phyloP scores from a whole-genome alignment of 345 rosid genomes.

The Turritis glabra region DNA sequence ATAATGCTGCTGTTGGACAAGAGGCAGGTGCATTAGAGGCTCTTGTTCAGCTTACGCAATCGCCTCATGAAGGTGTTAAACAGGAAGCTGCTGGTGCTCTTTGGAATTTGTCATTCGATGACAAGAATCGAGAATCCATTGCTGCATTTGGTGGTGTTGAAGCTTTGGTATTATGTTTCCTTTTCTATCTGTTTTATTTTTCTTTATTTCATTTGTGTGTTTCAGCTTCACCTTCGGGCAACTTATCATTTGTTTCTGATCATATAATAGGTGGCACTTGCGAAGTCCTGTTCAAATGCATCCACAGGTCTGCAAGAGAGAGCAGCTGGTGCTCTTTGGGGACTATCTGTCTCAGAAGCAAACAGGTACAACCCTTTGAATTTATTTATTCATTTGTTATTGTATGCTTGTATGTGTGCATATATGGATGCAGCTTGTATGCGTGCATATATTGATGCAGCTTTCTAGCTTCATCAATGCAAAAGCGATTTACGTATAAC shows the following conservation, averaged over 20 bases:
- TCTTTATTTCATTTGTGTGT: background rate
- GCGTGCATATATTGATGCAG: background rate
- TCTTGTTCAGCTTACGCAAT: constrained; percentile 75
- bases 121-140: constrained; percentile 76
- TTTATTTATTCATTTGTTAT: background rate
- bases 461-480: background rate
- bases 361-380: constrained; percentile 54
- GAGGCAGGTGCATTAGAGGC: constrained; percentile 86
- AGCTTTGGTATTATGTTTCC: constrained; percentile 59
- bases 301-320: constrained; percentile 90
- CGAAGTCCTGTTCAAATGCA: constrained; percentile 69
- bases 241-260: constrained; percentile 18
- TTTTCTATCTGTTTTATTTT: background rate
- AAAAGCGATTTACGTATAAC: background rate
- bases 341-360: constrained; percentile 83
- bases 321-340: constrained; percentile 98
- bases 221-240: constrained; percentile 13
- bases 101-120: constrained; percentile 76
- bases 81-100: constrained; percentile 90
- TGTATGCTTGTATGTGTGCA: background rate
- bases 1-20: constrained; percentile 84
- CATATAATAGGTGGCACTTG: constrained; percentile 74
- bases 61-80: constrained; percentile 87
- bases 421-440: background rate
- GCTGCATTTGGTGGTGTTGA: constrained; percentile 78